Conservation (phyloP, 345 rosid genomes). For the Aegle marmelos region DNA sequence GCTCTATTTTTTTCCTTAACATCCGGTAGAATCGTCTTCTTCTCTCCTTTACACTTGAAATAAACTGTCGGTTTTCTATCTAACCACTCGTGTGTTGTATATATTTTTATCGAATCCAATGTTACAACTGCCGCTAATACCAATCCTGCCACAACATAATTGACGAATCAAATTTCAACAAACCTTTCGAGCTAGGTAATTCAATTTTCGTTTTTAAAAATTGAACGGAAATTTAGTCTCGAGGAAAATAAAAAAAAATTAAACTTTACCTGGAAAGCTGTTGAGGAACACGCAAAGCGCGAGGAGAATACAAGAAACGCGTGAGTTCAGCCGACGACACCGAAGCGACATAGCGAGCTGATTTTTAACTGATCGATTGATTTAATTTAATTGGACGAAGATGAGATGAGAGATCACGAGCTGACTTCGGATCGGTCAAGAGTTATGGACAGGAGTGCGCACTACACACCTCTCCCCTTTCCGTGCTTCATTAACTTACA, state of each 20-base stretch:
- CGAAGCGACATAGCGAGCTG: constrained; percentile 12
- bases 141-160: constrained; percentile 30
- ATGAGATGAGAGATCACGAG: background rate
- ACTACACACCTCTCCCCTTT: constrained; percentile 15
- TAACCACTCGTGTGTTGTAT: constrained; percentile 53
- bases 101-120: constrained; percentile 51
- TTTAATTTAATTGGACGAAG: background rate
- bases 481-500: background rate
- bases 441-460: constrained; percentile 20
- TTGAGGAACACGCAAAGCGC: constrained; percentile 19
- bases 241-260: background rate
- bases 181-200: background rate
- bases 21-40: constrained; percentile 52
- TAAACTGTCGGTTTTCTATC: constrained; percentile 46
- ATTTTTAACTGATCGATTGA: background rate
- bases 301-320: constrained; percentile 9
- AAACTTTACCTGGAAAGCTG: constrained; percentile 34
- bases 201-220: background rate
- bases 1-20: constrained; percentile 35
- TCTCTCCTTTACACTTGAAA: constrained; percentile 67
- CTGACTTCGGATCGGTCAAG: background rate
- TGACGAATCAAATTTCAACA: too few relatives aligned
- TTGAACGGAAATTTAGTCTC: background rate
- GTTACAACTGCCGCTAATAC: constrained; percentile 45
- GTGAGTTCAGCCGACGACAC: background rate